Evolutionary conservation across 305 asterid genomes (phyloP).

Genomic region (Plantago lanceolata): DNA sequence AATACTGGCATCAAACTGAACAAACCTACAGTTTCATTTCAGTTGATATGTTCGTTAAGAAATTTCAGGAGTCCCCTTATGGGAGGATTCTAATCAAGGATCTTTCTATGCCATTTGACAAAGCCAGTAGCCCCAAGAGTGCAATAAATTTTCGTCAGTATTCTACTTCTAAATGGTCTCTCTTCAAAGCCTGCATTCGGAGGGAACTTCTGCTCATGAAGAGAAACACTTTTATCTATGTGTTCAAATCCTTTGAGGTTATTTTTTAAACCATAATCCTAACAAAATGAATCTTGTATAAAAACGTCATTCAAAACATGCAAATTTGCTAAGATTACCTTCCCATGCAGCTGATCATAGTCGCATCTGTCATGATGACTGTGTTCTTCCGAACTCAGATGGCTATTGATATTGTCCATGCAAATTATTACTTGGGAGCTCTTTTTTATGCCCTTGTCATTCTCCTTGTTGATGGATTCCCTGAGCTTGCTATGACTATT

Average conservation of each 20-base stretch:
- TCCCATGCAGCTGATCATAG: slow-evolving; percentile 38
- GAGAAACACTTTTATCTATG: slow-evolving; percentile 46
- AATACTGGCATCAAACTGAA: slow-evolving; percentile 41
- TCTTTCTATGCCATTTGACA: slow-evolving; percentile 40
- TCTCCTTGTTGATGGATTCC: slow-evolving; percentile 45
- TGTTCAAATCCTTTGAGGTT: slow-evolving; percentile 53
- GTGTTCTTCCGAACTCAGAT: slow-evolving; percentile 46
- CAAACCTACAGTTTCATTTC: slow-evolving; percentile 36
- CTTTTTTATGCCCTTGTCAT: slow-evolving; percentile 39
- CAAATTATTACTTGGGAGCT: slow-evolving; percentile 54
- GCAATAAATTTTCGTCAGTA: slow-evolving; percentile 36
- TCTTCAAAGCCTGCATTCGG: slow-evolving; percentile 51
- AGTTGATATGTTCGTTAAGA: slow-evolving; percentile 37
- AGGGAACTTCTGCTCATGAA: slow-evolving; percentile 60
- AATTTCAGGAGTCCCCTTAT: slow-evolving; percentile 32
- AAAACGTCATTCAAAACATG: neutral
- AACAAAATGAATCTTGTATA: neutral
- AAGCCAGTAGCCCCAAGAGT: slow-evolving; percentile 29
- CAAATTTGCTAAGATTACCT: neutral
- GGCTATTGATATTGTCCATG: slow-evolving; percentile 36
- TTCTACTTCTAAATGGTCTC: slow-evolving; percentile 50
- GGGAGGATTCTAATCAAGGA: slow-evolving; percentile 34
- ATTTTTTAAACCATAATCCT: neutral
- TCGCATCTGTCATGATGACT: slow-evolving; percentile 45
- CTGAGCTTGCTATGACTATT: slow-evolving; percentile 50